Evolutionary conservation across 2,329 filamentous ascomycete species (phyloP).

Genomic region (Alternaria sp.): DNA sequence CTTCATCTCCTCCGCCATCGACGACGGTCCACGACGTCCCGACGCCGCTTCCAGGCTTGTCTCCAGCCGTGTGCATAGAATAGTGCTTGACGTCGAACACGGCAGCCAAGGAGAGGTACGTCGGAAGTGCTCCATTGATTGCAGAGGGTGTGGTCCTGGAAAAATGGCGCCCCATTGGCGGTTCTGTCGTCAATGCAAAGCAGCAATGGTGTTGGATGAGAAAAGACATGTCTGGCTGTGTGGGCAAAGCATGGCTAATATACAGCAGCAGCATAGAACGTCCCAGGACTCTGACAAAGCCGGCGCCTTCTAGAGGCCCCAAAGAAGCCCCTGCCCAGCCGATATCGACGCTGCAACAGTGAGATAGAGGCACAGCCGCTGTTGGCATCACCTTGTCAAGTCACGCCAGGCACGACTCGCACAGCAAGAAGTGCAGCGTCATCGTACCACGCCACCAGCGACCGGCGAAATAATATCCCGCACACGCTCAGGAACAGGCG

Average conservation of each 20-base stretch:
- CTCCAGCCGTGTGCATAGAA: constrained; percentile 14
- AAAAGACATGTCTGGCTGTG: not conserved
- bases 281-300: constrained; percentile 13
- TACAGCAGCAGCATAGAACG: constrained; percentile 29
- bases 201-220: not conserved
- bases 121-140: constrained; percentile 25
- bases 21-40: constrained; percentile 25
- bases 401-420: not conserved
- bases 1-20: constrained; percentile 15
- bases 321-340: constrained; percentile 18
- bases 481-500: constrained; percentile 13
- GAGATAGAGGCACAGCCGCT: not conserved
- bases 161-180: not conserved
- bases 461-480: not conserved
- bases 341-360: constrained; percentile 11
- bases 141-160: not conserved
- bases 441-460: constrained; percentile 9
- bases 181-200: constrained; percentile 8
- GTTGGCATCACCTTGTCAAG: constrained; percentile 9
- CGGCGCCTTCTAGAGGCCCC: constrained; percentile 21
- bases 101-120: constrained; percentile 28
- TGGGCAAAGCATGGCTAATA: constrained; percentile 42
- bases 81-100: constrained; percentile 6
- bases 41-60: constrained; percentile 10
- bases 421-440: not conserved